A percentile compares a stretch with the other conserved stretches of the same genome.
Evolutionary conservation across 2,329 filamentous ascomycete species (phyloP).

Genomic region (Arachnomyces sp.): DNA sequence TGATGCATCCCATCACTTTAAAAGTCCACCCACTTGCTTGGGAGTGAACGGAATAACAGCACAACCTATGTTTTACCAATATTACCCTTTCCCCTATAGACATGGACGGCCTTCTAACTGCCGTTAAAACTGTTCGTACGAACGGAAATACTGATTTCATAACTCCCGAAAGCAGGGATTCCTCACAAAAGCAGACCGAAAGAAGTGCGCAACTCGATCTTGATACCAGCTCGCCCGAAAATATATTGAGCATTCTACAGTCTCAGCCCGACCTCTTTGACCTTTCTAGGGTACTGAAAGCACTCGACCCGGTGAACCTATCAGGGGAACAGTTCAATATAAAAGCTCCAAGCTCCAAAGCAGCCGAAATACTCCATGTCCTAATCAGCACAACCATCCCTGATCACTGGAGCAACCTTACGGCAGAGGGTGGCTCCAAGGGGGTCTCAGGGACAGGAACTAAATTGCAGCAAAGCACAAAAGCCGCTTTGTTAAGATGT

Average conservation of each 20-base stretch:
- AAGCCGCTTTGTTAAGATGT: conserved; percentile 50
- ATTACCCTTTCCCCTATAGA: conserved; percentile 1
- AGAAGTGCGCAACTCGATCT: neutral
- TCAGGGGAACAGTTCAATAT: conserved; percentile 45
- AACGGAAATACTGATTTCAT: neutral
- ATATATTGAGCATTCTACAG: conserved; percentile 31
- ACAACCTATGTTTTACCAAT: neutral
- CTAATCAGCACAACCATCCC: conserved; percentile 67
- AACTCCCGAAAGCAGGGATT: neutral
- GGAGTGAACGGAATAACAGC: neutral
- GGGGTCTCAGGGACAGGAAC: conserved; percentile 8
- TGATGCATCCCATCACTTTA: conserved; percentile 1
- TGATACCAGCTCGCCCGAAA: conserved; percentile 12
- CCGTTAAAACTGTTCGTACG: conserved; percentile 27
- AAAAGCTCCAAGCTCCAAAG: conserved; percentile 54
- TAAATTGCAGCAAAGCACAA: conserved; percentile 16
- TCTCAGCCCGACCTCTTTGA: conserved; percentile 30
- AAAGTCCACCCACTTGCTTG: neutral
- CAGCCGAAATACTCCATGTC: conserved; percentile 65
- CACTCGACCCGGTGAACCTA: conserved; percentile 27
- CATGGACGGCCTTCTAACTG: conserved; percentile 34
- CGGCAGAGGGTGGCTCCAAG: conserved; percentile 31
- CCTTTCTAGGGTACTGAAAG: conserved; percentile 23
- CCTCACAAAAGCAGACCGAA: neutral
- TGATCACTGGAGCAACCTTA: conserved; percentile 68